Conservation (phyloP, 2,329 filamentous ascomycete species). For the Elsinoe fawcettii region DNA sequence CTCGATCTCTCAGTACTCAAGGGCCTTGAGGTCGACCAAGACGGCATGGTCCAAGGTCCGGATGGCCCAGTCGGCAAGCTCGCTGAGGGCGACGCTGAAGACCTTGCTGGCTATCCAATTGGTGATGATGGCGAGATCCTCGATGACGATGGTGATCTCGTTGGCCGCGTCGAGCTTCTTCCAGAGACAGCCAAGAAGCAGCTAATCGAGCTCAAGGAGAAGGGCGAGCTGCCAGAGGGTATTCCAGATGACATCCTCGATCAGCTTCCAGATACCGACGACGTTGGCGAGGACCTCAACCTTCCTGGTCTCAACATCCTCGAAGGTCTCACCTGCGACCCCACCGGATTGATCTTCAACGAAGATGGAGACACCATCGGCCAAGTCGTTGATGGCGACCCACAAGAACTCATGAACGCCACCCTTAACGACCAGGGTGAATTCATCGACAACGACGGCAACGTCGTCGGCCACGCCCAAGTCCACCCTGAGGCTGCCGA, state of each 20-base stretch:
- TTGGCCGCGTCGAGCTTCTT: conserved; percentile 46
- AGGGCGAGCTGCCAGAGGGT: conserved; percentile 31
- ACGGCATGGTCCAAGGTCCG: conserved; percentile 46
- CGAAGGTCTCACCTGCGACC: conserved; percentile 41
- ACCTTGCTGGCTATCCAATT: conserved; percentile 45
- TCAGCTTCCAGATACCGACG: conserved; percentile 29
- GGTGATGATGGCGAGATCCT: conserved; percentile 50
- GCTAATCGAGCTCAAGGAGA: conserved; percentile 31
- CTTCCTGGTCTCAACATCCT: conserved; percentile 41
- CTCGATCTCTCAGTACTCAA: conserved; percentile 41
- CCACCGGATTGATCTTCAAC: conserved; percentile 42
- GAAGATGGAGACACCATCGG: conserved; percentile 45
- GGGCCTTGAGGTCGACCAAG: conserved; percentile 46
- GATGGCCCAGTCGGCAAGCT: conserved; percentile 43
- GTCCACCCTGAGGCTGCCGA: conserved; percentile 40
- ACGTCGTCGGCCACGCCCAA: conserved; percentile 46
- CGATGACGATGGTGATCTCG: conserved; percentile 47
- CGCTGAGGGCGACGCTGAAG: conserved; percentile 46
- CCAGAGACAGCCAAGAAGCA: conserved; percentile 40
- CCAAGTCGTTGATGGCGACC: conserved; percentile 41
- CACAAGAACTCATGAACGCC: conserved; percentile 40
- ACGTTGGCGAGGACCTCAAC: conserved; percentile 25
- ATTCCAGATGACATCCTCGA: conserved; percentile 28
- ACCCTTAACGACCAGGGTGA: conserved; percentile 47
- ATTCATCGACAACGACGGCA: conserved; percentile 48